Evolutionary conservation across 192 early-diverging fungal genomes (phyloP), one percentile per base, ranked within the genome.

Genomic region (Coemansia asiatica): DNA sequence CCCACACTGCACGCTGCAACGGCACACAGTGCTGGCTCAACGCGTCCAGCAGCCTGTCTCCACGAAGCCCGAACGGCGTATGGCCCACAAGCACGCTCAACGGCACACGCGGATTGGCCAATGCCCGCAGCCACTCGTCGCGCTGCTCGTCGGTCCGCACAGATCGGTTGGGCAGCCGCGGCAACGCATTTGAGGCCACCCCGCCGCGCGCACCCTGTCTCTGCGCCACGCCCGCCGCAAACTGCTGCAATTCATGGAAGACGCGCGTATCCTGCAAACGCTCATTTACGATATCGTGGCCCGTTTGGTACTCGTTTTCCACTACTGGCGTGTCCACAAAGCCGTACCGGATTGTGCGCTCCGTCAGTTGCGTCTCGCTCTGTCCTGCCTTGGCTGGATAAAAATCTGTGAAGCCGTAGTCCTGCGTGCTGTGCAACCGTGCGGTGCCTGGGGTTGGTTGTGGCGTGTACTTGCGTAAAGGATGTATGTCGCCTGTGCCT

Each of bases 1-100:
- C 87, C 91, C 91, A 92, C 8, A 88, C 66, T 0, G 91, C 87
- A 13, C 89, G 76, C 22, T 82, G 66, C 46, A 88, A 66, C 0
- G 91, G 87, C 15, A 92, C 88, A 28, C 72, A 69, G 35, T 85
- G 71, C 44, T 66, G 55, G 7, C 81, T 69, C 60, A 90, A 64
- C 15, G 75, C 50, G 16, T 90, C 89, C 6, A 90, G 55, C 46
- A 92, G 64, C 19, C 85, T 79, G 18, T 86, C 86, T 10, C 86
- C 85, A 18, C 90, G 87, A 56, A 87, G 76, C 13, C 66, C 71
- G 48, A 60, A 68, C 27, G 82, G 82, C 64, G 74, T 66, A 0
- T 63, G 44, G 27, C 44, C 57, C 3, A 61, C 74, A 21, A 84
- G 47, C 4, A 67, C 46, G 33, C 64, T 68, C 53, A 84, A 60